A percentile compares a stretch with the other conserved stretches of the same genome.
Evolutionary conservation across 345 rosid species (phyloP).

Genomic region (Cardamine occulta): DNA sequence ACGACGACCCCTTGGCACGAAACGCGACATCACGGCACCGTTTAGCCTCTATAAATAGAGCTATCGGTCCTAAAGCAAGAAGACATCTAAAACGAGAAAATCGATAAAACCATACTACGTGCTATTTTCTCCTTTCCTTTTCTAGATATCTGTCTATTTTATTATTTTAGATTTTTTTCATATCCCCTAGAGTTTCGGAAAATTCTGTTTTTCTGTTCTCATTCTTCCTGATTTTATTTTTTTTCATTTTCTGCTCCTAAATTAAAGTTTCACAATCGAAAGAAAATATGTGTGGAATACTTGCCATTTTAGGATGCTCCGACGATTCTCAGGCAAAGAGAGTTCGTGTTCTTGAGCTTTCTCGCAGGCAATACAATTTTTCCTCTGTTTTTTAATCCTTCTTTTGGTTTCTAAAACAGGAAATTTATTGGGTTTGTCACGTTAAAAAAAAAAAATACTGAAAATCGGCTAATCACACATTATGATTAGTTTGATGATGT

Average conservation of each 20-base stretch:
- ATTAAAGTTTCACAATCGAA: not conserved
- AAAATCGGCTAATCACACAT: not conserved
- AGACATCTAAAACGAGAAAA: slow-evolving; percentile 17
- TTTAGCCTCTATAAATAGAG: slow-evolving; percentile 39
- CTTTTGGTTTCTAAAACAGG: not conserved
- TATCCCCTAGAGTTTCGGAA: slow-evolving; percentile 8
- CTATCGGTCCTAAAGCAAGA: slow-evolving; percentile 5
- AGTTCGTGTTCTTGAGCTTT: slow-evolving; percentile 97
- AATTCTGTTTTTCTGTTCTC: slow-evolving; percentile 3
- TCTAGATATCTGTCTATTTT: slow-evolving; percentile 13
- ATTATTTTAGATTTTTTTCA: not conserved
- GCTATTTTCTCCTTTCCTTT: slow-evolving; percentile 12
- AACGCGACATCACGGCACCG: slow-evolving; percentile 43
- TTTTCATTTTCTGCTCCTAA: not conserved
- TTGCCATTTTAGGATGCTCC: slow-evolving; percentile 91
- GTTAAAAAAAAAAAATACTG: not conserved
- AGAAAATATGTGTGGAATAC: slow-evolving; percentile 83
- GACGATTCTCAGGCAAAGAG: slow-evolving; percentile 93
- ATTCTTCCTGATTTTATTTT: slow-evolving; percentile 1
- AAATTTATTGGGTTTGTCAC: not conserved
- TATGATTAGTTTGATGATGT: slow-evolving; percentile 1
- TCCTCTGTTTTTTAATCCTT: not conserved
- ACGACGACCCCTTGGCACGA: not conserved
- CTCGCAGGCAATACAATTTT: slow-evolving; percentile 73
- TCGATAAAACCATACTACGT: slow-evolving; percentile 19